Evolutionary conservation across 805 yeast species (phyloP).

Genomic region (Pichia rugopelliculosa): DNA sequence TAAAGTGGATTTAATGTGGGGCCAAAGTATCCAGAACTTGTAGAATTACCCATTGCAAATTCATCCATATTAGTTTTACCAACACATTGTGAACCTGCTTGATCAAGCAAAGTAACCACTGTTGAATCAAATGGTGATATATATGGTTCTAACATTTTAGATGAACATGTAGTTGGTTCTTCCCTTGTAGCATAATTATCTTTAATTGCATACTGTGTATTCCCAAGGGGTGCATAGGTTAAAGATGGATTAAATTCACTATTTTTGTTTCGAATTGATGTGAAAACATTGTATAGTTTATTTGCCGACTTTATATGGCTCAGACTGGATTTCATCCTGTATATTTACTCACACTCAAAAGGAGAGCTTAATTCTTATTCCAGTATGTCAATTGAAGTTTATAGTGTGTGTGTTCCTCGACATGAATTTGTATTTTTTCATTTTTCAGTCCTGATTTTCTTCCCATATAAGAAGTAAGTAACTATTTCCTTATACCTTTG

Average conservation of each 20-base stretch:
- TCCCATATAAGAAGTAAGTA: too few species aligned
- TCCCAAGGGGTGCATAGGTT: conserved; percentile 6
- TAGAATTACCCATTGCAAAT: conserved; percentile 93
- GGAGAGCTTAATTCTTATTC: too few species aligned
- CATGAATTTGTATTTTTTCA: not conserved
- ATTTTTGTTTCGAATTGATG: conserved; percentile 26
- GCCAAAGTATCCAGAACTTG: conserved; percentile 48
- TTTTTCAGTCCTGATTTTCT: not conserved
- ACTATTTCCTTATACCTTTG: not conserved
- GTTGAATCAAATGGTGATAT: conserved; percentile 79
- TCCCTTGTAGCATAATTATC: conserved; percentile 71
- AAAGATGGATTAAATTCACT: not conserved
- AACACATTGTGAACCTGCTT: conserved; percentile 43
- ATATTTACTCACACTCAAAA: too few species aligned
- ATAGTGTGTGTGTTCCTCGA: not conserved
- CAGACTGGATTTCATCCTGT: conserved; percentile 2
- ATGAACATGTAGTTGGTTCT: conserved; percentile 70
- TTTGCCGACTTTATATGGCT: conserved; percentile 11
- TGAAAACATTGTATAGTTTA: conserved; percentile 32
- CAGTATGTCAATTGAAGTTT: too few species aligned
- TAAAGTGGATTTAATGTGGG: conserved; percentile 47
- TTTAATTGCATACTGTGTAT: conserved; percentile 46
- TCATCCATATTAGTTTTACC: conserved; percentile 95
- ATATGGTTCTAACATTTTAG: conserved; percentile 53
- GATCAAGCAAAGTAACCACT: conserved; percentile 45